Evolutionary conservation across 257 asterid species (phyloP).

Genomic region (Solanum gracilifrons): DNA sequence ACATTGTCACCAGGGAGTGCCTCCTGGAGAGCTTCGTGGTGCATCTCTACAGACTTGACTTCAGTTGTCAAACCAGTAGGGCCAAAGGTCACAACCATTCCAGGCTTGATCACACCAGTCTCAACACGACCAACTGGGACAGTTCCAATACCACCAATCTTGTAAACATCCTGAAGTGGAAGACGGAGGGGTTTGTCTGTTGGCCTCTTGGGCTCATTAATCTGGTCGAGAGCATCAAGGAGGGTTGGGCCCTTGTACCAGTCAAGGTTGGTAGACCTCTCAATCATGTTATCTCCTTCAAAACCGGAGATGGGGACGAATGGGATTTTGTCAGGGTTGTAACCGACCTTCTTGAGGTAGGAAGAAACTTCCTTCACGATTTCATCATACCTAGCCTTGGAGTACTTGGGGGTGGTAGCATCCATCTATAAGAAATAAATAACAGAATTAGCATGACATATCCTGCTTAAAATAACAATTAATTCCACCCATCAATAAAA

Average conservation of each 20-base stretch:
- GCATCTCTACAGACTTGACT: no score
- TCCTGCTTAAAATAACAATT: background rate
- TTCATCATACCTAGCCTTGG: constrained; percentile 72
- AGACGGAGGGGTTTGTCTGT: constrained; percentile 80
- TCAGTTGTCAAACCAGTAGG: no score
- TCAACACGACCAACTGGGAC: background rate
- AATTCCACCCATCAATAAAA: constrained; percentile 4
- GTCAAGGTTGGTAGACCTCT: constrained; percentile 70
- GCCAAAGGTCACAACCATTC: no score
- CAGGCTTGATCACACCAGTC: no score
- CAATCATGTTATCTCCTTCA: constrained; percentile 66
- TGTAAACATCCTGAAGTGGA: constrained; percentile 82
- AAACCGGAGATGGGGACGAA: constrained; percentile 59
- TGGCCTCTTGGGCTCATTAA: constrained; percentile 72
- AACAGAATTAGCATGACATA: background rate
- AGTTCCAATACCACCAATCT: constrained; percentile 13
- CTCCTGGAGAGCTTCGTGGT: no score
- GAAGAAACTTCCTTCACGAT: constrained; percentile 70
- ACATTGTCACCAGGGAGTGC: no score
- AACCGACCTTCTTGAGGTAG: constrained; percentile 69
- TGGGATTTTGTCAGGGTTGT: constrained; percentile 61
- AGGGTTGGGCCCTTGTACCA: constrained; percentile 90
- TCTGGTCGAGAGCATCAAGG: constrained; percentile 59
- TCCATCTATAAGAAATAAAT: constrained; percentile 32
- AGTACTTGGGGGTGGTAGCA: constrained; percentile 35